Conservation (phyloP, 1,284 basidiomycete genomes). For the Tylopilus sp. region DNA sequence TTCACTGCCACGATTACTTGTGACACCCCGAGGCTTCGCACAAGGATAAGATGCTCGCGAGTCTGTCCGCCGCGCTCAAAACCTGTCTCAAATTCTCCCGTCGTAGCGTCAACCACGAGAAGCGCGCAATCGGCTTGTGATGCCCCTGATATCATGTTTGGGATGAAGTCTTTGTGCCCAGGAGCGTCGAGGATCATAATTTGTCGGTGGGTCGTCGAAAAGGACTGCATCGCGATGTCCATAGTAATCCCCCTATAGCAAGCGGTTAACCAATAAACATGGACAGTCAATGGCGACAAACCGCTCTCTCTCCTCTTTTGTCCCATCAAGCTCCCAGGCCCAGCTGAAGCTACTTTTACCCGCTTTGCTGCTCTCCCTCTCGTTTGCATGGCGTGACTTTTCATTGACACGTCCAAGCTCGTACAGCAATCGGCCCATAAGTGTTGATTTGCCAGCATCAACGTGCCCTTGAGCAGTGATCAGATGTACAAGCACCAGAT, state of each 20-base stretch:
- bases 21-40: constrained; percentile 89
- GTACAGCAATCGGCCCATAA: constrained; percentile 93
- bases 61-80: constrained; percentile 95
- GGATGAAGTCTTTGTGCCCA: constrained; percentile 95
- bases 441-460: constrained; percentile 96
- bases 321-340: constrained; percentile 96
- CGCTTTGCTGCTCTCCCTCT: constrained; percentile 83
- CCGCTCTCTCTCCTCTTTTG: constrained; percentile 89
- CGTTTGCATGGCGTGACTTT: constrained; percentile 79
- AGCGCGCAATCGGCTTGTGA: constrained; percentile 95
- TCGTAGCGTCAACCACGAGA: constrained; percentile 88
- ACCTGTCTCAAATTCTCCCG: constrained; percentile 93
- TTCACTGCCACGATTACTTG: constrained; percentile 93
- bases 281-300: constrained; percentile 35
- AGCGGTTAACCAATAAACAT: constrained; percentile 4
- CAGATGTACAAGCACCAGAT: constrained; percentile 5
- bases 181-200: constrained; percentile 95
- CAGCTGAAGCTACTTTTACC: constrained; percentile 96
- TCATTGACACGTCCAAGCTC: constrained; percentile 87
- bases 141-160: constrained; percentile 98
- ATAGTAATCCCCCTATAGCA: constrained; percentile 86
- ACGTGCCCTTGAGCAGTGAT: constrained; percentile 68
- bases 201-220: constrained; percentile 71
- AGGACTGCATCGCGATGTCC: constrained; percentile 86
- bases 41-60: constrained; percentile 90